Evolutionary conservation across 306 rosid genomes (phyloP).

Genomic region (Acacia melanoxylon): DNA sequence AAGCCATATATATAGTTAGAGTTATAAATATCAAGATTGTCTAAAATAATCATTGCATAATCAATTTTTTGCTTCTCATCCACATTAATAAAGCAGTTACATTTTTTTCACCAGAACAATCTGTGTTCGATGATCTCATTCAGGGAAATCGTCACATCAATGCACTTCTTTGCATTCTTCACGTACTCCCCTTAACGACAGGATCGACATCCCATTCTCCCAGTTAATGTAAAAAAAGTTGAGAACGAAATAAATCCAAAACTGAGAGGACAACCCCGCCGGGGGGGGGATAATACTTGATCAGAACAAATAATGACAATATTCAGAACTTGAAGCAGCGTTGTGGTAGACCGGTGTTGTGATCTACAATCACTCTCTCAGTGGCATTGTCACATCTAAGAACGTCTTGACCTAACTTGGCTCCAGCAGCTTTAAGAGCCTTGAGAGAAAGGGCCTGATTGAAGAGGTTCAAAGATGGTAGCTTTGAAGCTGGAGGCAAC

Average conservation of each 20-base stretch:
- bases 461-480: constrained; percentile 87
- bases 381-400: constrained; percentile 67
- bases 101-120: background rate
- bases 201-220: background rate
- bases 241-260: background rate
- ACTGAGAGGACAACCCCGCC: background rate
- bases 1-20: background rate
- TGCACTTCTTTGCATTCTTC: background rate
- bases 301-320: background rate
- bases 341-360: constrained; percentile 70
- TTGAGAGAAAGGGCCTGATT: constrained; percentile 78
- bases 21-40: background rate
- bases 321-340: constrained; percentile 72
- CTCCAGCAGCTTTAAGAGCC: constrained; percentile 90
- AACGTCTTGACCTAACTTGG: constrained; percentile 90
- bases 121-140: background rate
- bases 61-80: constrained; percentile 32
- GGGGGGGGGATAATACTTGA: background rate
- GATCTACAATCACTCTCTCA: constrained; percentile 77
- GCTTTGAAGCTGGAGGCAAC: constrained; percentile 73
- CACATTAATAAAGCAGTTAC: constrained; percentile 2
- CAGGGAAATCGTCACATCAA: background rate
- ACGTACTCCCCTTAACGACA: background rate
- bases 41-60: background rate
- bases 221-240: background rate